These are phyloP conservation scores for Microbotryum silenes-acaulis DNA, from an alignment of 1,284 basidiomycete species.

Conservation along the genomic window DNA sequence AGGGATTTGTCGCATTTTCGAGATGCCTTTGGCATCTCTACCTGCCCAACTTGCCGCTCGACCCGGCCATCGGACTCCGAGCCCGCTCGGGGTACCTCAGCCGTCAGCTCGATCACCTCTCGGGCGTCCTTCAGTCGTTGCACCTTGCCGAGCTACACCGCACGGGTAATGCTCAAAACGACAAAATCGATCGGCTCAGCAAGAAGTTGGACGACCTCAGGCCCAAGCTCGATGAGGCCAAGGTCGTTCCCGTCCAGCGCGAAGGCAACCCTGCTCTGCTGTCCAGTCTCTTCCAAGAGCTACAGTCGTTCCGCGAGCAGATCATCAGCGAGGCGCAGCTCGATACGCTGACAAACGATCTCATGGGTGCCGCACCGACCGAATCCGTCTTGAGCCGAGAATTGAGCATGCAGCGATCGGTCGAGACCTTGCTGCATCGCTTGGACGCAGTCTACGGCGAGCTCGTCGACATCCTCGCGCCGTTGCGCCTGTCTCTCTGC, in stretches of 20 bases:
- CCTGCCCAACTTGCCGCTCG: slow-evolving; percentile 77
- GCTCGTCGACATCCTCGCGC: slow-evolving; percentile 25
- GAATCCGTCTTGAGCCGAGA: slow-evolving; percentile 29
- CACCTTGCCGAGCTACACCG: slow-evolving; percentile 51
- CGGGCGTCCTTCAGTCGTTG: slow-evolving; percentile 49
- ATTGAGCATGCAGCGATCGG: slow-evolving; percentile 42
- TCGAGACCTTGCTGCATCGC: slow-evolving; percentile 34
- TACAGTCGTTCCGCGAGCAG: slow-evolving; percentile 55
- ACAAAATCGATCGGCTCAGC: slow-evolving; percentile 42
- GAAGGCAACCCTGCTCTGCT: slow-evolving; percentile 53
- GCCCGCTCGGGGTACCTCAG: slow-evolving; percentile 20
- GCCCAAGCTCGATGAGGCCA: slow-evolving; percentile 33
- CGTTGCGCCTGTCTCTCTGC: slow-evolving; percentile 27
- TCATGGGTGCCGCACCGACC: slow-evolving; percentile 24
- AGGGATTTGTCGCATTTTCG: slow-evolving; percentile 60
- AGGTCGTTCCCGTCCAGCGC: slow-evolving; percentile 36
- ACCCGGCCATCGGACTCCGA: slow-evolving; percentile 62
- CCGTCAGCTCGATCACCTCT: slow-evolving; percentile 18
- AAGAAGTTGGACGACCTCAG: slow-evolving; percentile 39
- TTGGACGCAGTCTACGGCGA: slow-evolving; percentile 26
- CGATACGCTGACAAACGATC: slow-evolving; percentile 34
- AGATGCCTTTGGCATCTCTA: slow-evolving; percentile 60
- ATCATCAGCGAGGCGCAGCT: slow-evolving; percentile 32
- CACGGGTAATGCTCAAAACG: slow-evolving; percentile 57
- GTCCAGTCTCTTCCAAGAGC: slow-evolving; percentile 73